phyloP scores from a whole-genome alignment of 345 rosid genomes.

The Linum trigynum region DNA sequence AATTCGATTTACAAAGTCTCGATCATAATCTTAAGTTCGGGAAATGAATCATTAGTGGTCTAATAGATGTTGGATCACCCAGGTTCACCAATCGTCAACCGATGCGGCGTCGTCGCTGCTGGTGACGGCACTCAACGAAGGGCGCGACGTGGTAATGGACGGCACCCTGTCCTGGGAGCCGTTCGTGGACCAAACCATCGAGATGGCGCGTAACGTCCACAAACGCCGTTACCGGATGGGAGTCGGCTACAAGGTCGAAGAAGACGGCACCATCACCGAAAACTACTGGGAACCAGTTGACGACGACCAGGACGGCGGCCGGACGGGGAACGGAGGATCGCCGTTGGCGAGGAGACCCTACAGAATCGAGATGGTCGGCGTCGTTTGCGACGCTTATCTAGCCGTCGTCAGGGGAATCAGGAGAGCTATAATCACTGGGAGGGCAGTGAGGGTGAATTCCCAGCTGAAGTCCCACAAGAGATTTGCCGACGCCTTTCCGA shows the following conservation, averaged over 20 bases:
- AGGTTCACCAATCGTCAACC: conserved; percentile 52
- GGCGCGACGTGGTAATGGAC: conserved; percentile 5
- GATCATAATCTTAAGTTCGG: not conserved
- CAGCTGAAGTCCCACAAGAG: conserved; percentile 87
- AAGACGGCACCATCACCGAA: not conserved
- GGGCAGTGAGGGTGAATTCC: conserved; percentile 85
- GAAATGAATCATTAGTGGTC: not conserved
- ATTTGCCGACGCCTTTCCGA: conserved; percentile 69
- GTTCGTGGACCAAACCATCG: conserved; percentile 1
- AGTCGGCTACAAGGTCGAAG: not conserved
- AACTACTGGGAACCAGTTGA: conserved; percentile 2
- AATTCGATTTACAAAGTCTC: too few species aligned
- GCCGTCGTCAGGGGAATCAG: conserved; percentile 18
- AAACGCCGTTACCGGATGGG: conserved; percentile 6
- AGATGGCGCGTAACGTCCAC: conserved; percentile 6
- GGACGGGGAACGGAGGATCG: not conserved
- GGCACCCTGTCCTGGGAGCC: conserved; percentile 3
- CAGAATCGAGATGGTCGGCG: conserved; percentile 4
- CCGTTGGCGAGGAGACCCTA: not conserved
- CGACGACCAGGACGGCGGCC: not conserved
- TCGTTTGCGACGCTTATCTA: conserved; percentile 2
- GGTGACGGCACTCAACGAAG: conserved; percentile 2
- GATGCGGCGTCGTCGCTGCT: conserved; percentile 5
- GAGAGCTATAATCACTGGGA: conserved; percentile 81
- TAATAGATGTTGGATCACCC: not conserved